Base-by-base conservation (phyloP, 768 basidiomycete genomes). In the Tephrocybe sp. region DNA sequence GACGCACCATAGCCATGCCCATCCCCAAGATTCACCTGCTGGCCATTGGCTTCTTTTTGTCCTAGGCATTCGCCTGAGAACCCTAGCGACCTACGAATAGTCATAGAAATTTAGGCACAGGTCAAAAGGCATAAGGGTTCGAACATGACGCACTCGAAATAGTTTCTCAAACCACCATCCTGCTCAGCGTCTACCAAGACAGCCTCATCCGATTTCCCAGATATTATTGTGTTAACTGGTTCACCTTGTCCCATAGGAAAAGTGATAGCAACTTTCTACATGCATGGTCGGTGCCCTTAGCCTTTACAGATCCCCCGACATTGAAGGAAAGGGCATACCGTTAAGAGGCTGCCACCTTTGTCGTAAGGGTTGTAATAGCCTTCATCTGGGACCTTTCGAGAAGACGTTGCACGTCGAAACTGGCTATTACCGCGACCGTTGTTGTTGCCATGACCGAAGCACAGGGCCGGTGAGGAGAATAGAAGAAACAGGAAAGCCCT, bases 41-140 rank as follows among this genome's bases (percentile, higher is more conserved):
- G 94, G 45, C 77, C 63, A 13, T 69, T 70, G 1, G 89, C 88
- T 1, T 78, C 69, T 63, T 87, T 83, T 59, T 94, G 90, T 1
- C 93, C 94, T 22, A 95, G 69, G 61, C 92, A 95, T 69, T 94
- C 89, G 13, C 79, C 71, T 19, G 82, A 76, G 64, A 88, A 86
- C 12, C 83, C 77, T 48, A 93, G 66, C 2, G 87, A 87, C 45
- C 89, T 88, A 57, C 9, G n/a, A n/a, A n/a, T n/a, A n/a, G n/a
- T n/a, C 16, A 33, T 30, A 18, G 40, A 4, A 13, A 11, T 23
- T 37, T 52, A 18, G 39, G 25, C 38, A 46, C n/a, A 11, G 16
- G 19, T 15, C 30, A 30, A 24, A n/a, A n/a, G n/a, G 19, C n/a
- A 36, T n/a, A 5, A 36, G 34, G 34, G 9, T 11, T 11, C 6